These are phyloP conservation scores for Poterioochromonas sp. DNA, from an alignment of 352 stramenopile species.

Conservation along the genomic window DNA sequence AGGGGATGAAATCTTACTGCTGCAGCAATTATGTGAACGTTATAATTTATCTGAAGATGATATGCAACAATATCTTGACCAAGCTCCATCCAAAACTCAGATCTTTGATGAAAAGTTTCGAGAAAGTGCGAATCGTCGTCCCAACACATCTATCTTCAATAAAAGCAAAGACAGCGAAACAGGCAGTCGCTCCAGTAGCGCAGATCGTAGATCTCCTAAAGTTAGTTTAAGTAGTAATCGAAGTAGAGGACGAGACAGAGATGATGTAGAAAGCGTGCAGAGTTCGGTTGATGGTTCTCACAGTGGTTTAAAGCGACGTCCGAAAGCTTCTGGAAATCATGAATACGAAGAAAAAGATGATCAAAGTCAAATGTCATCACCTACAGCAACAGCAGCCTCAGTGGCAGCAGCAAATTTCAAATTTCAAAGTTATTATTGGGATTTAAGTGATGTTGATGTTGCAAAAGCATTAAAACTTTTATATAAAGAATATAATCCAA, in stretches of 20 bases:
- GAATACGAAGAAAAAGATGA: conserved; percentile 4
- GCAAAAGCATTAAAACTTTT: not conserved
- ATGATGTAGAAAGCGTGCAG: too few species aligned
- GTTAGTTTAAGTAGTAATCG: too few species aligned
- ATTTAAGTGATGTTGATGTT: conserved; percentile 5
- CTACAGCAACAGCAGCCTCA: too few species aligned
- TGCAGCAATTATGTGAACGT: conserved; percentile 5
- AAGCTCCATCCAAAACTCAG: not conserved
- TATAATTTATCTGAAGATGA: not conserved
- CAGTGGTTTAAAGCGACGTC: too few species aligned
- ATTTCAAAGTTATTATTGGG: not conserved
- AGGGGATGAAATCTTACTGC: not conserved
- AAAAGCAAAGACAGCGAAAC: too few species aligned
- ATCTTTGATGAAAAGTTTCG: too few species aligned
- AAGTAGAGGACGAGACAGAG: too few species aligned
- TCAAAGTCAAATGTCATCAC: too few species aligned
- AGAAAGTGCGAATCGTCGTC: too few species aligned
- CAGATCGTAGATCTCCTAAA: not conserved
- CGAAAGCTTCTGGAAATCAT: not conserved
- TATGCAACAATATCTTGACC: conserved; percentile 17
- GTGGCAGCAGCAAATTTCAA: too few species aligned
- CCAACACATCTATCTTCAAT: too few species aligned
- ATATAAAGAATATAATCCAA: conserved; percentile 12
- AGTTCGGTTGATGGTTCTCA: too few species aligned
- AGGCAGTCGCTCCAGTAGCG: not conserved